Evolutionary conservation across 176 grass and related monocot species (phyloP), one percentile per base, ranked within the genome.

Genomic region (Tillandsia leiboldiana): DNA sequence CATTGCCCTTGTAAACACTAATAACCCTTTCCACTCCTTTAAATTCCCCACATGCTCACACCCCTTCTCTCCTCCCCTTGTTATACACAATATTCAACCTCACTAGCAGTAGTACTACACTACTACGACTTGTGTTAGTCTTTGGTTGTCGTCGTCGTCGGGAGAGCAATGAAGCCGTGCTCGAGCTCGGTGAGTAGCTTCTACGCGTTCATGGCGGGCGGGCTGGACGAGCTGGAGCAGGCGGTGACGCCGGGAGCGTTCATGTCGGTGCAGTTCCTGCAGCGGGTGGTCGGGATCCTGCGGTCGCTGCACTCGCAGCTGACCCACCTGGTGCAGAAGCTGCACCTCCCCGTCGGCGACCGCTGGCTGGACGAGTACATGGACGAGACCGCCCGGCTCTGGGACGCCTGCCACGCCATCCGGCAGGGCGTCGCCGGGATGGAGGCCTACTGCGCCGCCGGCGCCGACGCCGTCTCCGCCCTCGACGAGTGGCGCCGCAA

Each of bases 351-450:
- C 5, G 85, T 87, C 0, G 92, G 92, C 12, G 92, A 90, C n/a
- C 74, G 82, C 49, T 96, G 92, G 92, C 88, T 96, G 2, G 92
- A 96, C 75, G 92, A 96, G 82, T 96, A 96, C 79, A 96, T 96
- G 92, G 92, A 96, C 70, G 92, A 96, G 75, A 96, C 83, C 14
- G 84, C 92, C 0, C 88, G 92, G 23, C 88, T 96, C 80, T 91
- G 88, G 92, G 88, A 96, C 64, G 88, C 86, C 17, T 96, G 92
- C 68, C 85, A 87, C 69, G 92, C 88, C 29, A 77, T 96, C 69
- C 91, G 89, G 81, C 79, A 89, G 52, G 88, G 85, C 51, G 76
- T 91, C 69, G 75, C 88, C 20, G 79, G 88, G 63, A 75, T 96
- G 50, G 92, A 96, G 81, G 80, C 74, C 1, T 96, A 96, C 64